Percentiles rank a stretch among this genome's conserved stretches.
phyloP scores from a whole-genome alignment of 192 early-diverging fungal genomes.

The Podila epigama region DNA sequence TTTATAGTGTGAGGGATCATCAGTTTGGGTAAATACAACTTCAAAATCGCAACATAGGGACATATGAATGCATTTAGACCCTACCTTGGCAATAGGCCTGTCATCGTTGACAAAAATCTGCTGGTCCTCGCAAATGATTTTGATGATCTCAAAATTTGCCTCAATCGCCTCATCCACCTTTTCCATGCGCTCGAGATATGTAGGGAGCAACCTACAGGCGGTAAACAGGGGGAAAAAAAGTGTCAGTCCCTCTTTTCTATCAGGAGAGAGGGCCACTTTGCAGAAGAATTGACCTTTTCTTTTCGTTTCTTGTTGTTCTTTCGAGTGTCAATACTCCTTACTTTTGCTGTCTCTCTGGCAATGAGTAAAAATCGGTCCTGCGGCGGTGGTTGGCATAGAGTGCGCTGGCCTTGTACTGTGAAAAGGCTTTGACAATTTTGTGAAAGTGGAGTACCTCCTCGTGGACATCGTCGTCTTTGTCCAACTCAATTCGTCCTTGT shows the following conservation, averaged over 20 bases:
- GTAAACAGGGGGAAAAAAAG: background rate
- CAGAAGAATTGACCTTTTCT: no score
- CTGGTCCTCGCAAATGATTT: slow-evolving; percentile 56
- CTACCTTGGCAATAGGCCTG: slow-evolving; percentile 25
- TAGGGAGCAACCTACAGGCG: slow-evolving; percentile 51
- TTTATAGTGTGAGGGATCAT: background rate
- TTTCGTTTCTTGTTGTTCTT: no score
- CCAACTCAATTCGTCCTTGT: background rate
- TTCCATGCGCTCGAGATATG: slow-evolving; percentile 69
- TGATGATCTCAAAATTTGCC: slow-evolving; percentile 64
- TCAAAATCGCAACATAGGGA: background rate
- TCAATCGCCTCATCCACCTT: slow-evolving; percentile 65
- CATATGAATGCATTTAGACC: no score
- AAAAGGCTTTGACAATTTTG: slow-evolving; percentile 65
- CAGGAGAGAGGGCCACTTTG: no score
- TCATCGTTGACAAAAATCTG: slow-evolving; percentile 55
- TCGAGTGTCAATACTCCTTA: slow-evolving; percentile 23
- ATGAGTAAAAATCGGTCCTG: slow-evolving; percentile 62
- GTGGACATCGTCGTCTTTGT: slow-evolving; percentile 23
- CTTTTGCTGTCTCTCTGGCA: slow-evolving; percentile 70
- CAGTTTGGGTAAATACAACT: background rate
- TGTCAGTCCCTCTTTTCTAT: no score
- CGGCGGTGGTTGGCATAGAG: slow-evolving; percentile 69
- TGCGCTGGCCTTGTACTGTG: slow-evolving; percentile 67
- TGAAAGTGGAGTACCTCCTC: slow-evolving; percentile 55